These are phyloP conservation scores for Heliosperma pusillum DNA, from an alignment of 148 eudicot genomes.

Conservation along the genomic window DNA sequence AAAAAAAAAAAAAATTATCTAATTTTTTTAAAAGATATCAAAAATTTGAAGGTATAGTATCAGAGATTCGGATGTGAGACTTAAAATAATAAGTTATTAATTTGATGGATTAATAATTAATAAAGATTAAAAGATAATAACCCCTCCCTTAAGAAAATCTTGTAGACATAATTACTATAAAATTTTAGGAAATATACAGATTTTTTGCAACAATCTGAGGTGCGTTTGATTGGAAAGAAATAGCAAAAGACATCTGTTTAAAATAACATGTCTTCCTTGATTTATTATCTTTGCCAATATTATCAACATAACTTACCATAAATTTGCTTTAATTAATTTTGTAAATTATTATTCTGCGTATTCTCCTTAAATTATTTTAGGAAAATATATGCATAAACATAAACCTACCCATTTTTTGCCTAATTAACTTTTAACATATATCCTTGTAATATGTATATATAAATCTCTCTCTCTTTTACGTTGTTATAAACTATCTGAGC, in stretches of 20 bases:
- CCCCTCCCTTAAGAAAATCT: not conserved
- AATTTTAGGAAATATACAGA: not conserved
- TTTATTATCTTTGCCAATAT: slow-evolving; percentile 4
- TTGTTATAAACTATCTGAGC: not conserved
- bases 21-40: no score
- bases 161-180: not conserved
- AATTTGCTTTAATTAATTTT: not conserved
- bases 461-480: not conserved
- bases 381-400: not conserved
- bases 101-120: no score
- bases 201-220: not conserved
- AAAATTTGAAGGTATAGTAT: no score
- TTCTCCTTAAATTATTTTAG: not conserved
- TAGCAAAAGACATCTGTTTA: not conserved
- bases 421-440: slow-evolving; percentile 8
- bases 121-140: no score
- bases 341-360: not conserved
- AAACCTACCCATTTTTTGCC: not conserved
- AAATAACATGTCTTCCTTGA: slow-evolving; percentile 6
- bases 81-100: no score
- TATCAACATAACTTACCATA: slow-evolving; percentile 4
- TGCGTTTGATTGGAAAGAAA: slow-evolving; percentile 2
- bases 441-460: not conserved
- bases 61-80: no score
- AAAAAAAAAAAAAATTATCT: no score